Base-by-base conservation (phyloP, 768 basidiomycete species). In the Boletales sp. region DNA sequence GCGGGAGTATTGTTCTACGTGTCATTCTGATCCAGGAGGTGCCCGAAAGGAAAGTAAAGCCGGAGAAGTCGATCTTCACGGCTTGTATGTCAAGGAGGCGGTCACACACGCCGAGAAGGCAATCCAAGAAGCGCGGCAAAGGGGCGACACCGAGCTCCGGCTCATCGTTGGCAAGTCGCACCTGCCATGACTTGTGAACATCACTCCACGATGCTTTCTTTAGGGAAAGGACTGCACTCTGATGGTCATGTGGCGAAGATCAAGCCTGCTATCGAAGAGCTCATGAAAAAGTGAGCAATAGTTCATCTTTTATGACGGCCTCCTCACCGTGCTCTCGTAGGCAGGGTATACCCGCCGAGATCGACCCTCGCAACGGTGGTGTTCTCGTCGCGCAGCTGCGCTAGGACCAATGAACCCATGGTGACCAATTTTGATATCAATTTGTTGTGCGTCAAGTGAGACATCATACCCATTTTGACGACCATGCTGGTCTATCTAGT, bases 31-130 rank as follows among this genome's bases (percentile, higher is more conserved):
- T 28, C 5, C 25, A 44, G 36, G 18, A 17, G 25, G 25, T 15
- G 18, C 8, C 14, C n/a, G 2, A 55, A 60, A 85, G 80, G 82
- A 87, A 53, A 83, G 84, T 45, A 67, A 78, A 50, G 77, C 77
- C 0, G 88, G 86, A 2, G 88, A 93, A 65, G 72, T 96, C 40
- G 90, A 97, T 67, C 71, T 97, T 19, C 94, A 97, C 62, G 94
- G 92, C 2, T 72, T 98, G 4, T 95, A 90, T 66, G 94, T 95
- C 53, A 92, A 91, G 62, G 95, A 98, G 70, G 91, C 94, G 18
- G 82, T 95, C 42, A 72, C 78, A 38, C 78, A 77, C 46, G 84
- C 82, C 2, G 94, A 97, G 56, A 59, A 66, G 19, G 84, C 87
- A 12, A 78, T 96, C 25, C 70, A 81, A 60, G 70, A 79, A 32